phyloP scores from a whole-genome alignment of 2,329 filamentous ascomycete species.

The Didymella segeticola region DNA sequence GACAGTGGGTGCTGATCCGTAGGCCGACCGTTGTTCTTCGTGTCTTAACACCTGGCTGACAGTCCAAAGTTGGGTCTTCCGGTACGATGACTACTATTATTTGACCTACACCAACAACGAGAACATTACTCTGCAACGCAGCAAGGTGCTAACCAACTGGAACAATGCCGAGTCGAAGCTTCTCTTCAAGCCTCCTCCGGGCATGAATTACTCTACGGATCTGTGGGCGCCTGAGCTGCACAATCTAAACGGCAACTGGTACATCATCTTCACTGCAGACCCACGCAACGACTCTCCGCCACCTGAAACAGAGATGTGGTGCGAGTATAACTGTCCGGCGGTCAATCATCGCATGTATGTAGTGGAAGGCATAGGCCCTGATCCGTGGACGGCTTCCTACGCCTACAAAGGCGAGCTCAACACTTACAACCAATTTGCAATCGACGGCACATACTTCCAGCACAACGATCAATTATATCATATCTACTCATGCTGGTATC shows the following conservation, averaged over 20 bases:
- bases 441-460: constrained; percentile 61
- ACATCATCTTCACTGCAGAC: constrained; percentile 61
- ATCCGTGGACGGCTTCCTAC: constrained; percentile 56
- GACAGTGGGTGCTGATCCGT: constrained; percentile 53
- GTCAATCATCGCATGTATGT: constrained; percentile 61
- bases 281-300: constrained; percentile 55
- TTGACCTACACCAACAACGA: constrained; percentile 54
- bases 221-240: constrained; percentile 61
- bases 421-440: constrained; percentile 61
- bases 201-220: constrained; percentile 55
- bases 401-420: constrained; percentile 56
- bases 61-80: constrained; percentile 51
- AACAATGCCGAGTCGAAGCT: constrained; percentile 52
- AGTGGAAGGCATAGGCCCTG: constrained; percentile 51
- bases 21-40: constrained; percentile 17
- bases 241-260: constrained; percentile 56
- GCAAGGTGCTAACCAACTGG: constrained; percentile 53
- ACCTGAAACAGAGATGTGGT: constrained; percentile 57
- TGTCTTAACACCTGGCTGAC: not conserved
- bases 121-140: constrained; percentile 54
- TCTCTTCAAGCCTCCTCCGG: constrained; percentile 52
- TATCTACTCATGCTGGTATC: constrained; percentile 52
- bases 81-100: constrained; percentile 52
- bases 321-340: constrained; percentile 57
- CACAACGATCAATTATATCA: constrained; percentile 49